These are phyloP conservation scores for Singerocomus inundabilis DNA, from an alignment of 1,284 basidiomycete genomes.

Conservation along the genomic window DNA sequence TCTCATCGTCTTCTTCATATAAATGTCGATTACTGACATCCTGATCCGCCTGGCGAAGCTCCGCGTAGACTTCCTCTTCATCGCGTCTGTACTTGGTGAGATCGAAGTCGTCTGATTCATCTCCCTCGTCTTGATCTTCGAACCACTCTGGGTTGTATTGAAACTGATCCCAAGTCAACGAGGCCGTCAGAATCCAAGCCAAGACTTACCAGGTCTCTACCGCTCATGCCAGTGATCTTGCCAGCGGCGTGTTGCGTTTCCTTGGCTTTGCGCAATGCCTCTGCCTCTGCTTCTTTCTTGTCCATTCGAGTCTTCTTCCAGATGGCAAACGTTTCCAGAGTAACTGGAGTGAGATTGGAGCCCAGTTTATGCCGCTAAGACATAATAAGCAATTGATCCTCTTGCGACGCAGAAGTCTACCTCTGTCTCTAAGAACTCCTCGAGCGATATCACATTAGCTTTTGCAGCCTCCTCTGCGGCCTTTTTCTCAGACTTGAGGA, in stretches of 20 bases:
- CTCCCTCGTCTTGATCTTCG: constrained; percentile 79
- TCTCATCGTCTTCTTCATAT: constrained; percentile 22
- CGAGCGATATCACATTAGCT: constrained; percentile 87
- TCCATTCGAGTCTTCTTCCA: constrained; percentile 96
- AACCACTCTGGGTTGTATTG: constrained; percentile 97
- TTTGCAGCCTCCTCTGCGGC: constrained; percentile 83
- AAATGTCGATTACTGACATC: constrained; percentile 15
- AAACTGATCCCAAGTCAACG: constrained; percentile 54
- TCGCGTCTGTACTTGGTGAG: constrained; percentile 28
- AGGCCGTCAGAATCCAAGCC: not conserved
- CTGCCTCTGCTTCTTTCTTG: constrained; percentile 88
- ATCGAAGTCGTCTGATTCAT: constrained; percentile 48
- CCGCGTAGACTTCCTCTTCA: constrained; percentile 30
- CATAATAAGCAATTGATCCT: constrained; percentile 8
- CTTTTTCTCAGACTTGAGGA: constrained; percentile 90
- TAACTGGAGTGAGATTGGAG: constrained; percentile 92
- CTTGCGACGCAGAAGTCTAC: constrained; percentile 41
- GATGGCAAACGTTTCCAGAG: constrained; percentile 84
- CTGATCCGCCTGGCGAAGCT: constrained; percentile 25
- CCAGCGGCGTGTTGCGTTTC: constrained; percentile 83
- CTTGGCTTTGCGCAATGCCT: constrained; percentile 84
- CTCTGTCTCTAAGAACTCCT: constrained; percentile 98
- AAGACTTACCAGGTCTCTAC: constrained; percentile 82
- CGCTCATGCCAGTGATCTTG: constrained; percentile 92
- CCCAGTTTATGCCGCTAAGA: constrained; percentile 90